Evolutionary conservation across 805 yeast species (phyloP).

Genomic region (Brettanomyces naardenensis): DNA sequence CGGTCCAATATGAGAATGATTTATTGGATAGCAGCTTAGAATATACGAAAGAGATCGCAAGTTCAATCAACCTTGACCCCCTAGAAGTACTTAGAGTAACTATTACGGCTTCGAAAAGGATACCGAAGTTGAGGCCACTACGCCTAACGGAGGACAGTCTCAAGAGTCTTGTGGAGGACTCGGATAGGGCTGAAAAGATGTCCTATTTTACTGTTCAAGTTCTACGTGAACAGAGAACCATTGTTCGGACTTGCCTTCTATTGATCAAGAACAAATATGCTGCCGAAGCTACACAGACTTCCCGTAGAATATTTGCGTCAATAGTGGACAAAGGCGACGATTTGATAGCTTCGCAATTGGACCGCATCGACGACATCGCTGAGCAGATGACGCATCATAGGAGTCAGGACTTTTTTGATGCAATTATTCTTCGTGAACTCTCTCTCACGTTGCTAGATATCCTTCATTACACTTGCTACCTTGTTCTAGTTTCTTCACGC

Average conservation of each 20-base stretch:
- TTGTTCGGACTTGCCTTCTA: slow-evolving; percentile 35
- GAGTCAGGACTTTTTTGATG: slow-evolving; percentile 8
- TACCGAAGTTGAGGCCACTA: slow-evolving; percentile 25
- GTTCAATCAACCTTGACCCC: slow-evolving; percentile 30
- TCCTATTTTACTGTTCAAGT: slow-evolving; percentile 31
- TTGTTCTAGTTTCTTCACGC: slow-evolving; percentile 17
- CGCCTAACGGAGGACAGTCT: slow-evolving; percentile 11
- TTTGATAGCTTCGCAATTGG: slow-evolving; percentile 26
- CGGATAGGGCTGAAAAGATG: slow-evolving; percentile 28
- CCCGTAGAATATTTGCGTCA: slow-evolving; percentile 31
- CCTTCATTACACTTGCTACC: slow-evolving; percentile 19
- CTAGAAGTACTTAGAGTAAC: slow-evolving; percentile 44
- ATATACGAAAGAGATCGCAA: slow-evolving; percentile 33
- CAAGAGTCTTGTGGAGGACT: slow-evolving; percentile 16
- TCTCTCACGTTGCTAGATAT: slow-evolving; percentile 15
- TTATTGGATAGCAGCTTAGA: slow-evolving; percentile 25
- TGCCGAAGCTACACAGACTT: slow-evolving; percentile 2
- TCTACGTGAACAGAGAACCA: slow-evolving; percentile 43
- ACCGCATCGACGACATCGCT: slow-evolving; percentile 9
- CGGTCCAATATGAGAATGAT: slow-evolving; percentile 7
- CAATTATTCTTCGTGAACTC: slow-evolving; percentile 11
- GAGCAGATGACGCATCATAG: slow-evolving; percentile 1
- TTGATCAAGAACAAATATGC: slow-evolving; percentile 25
- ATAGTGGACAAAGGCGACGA: slow-evolving; percentile 18
- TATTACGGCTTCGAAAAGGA: slow-evolving; percentile 29